Evolutionary conservation across 1,284 basidiomycete species (phyloP), one percentile per base, ranked within the genome.

Genomic region (Ustilago crameri): DNA sequence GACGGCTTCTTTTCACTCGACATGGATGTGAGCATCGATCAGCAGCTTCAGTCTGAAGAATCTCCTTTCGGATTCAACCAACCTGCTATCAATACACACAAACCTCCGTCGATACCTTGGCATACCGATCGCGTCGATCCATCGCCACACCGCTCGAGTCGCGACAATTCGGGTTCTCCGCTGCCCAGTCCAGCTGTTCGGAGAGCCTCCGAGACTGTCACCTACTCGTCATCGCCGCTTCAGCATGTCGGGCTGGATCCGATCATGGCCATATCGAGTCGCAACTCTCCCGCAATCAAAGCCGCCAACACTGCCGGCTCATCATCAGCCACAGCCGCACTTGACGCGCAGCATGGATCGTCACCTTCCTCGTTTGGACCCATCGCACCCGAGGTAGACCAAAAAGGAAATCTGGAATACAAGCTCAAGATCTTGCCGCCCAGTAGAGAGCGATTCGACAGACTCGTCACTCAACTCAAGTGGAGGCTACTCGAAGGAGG

Each of bases 401-500:
- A 65, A 51, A 66, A 67, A 22, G 82, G 82, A 38, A 82, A 83
- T 50, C 75, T 82, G 20, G 82, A 83, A 49, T 83, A 83, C 74
- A 83, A 83, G 57, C 75, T 79, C 59, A 80, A 81, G 56, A 76
- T 83, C 50, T 58, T 81, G 2, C 80, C 76, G 3, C 67, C 78
- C n/a, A 73, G 74, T 34, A 62, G 65, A 7, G 68, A 74, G 38
- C 78, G 82, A 22, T 82, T 81, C 51, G 73, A 82, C 48, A 72
- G 79, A 18, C 73, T 83, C 38, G 77, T 77, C 45, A 83, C 82
- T 1, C 82, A 83, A 61, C 71, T 83, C 45, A 80, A 80, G 34
- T 83, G 80, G 82, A 69, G 82, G n/a, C 69, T 83, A 10, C 69
- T 75, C 20, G 78, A 83, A 63, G 82, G 82, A 3, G 78, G 68